These are phyloP conservation scores for Thraustochytrium striatum DNA, from an alignment of 352 stramenopile genomes.

Conservation along the genomic window DNA sequence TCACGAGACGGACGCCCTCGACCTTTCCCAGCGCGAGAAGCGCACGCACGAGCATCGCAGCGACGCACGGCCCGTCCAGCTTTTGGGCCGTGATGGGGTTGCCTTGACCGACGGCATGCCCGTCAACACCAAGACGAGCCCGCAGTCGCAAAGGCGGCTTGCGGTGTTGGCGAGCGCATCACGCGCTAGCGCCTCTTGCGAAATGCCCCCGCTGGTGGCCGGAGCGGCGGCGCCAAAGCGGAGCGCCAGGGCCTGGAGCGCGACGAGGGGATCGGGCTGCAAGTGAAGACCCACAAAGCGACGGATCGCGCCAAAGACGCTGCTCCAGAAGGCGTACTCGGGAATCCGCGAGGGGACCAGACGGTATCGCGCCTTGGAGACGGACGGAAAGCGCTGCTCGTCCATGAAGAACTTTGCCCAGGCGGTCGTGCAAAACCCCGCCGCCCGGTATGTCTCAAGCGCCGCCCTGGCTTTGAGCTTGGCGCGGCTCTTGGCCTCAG, in stretches of 20 bases:
- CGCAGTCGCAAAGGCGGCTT: too few species aligned
- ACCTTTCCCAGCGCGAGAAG: not conserved
- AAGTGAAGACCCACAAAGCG: not conserved
- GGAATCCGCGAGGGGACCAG: conserved; percentile 16
- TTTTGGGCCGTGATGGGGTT: not conserved
- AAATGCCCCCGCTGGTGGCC: too few species aligned
- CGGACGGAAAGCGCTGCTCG: not conserved
- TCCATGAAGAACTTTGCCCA: conserved; percentile 20
- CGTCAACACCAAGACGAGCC: too few species aligned
- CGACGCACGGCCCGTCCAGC: not conserved
- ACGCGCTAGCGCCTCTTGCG: too few species aligned
- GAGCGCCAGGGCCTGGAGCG: too few species aligned
- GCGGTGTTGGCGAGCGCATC: too few species aligned
- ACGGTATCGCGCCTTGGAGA: conserved; percentile 19
- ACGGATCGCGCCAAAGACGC: not conserved
- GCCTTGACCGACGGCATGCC: not conserved
- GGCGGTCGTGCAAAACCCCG: not conserved
- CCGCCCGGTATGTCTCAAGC: not conserved
- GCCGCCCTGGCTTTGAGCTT: conserved; percentile 25
- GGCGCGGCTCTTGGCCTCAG: not conserved
- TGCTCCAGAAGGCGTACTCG: conserved; percentile 26
- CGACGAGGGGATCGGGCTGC: not conserved
- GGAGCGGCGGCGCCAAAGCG: too few species aligned
- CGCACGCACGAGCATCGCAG: not conserved
- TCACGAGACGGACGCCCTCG: not conserved